Base-by-base conservation (phyloP, 208 protist genomes). In the Wallacemonas sp. region DNA sequence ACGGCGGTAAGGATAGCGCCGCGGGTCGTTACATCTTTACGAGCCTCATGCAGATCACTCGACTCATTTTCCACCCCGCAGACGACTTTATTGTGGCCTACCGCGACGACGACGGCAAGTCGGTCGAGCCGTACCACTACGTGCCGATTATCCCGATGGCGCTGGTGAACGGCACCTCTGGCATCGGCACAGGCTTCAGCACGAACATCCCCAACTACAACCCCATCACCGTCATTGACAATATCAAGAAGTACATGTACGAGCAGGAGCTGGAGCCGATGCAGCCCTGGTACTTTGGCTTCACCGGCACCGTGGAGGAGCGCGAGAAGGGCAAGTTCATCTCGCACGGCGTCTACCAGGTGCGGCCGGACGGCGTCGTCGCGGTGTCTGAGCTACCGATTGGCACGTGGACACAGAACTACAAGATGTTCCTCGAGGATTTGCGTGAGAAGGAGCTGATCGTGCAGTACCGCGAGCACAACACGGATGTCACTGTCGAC, bases 171-270 rank as follows among this genome's bases (percentile, higher is more conserved):
- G 99, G 99, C 37, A 82, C 91, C 3, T 83, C 97, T 10, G 99
- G 99, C 74, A 99, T 99, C 73, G 99, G 99, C 44, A 99, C 99
- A 9, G 99, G 99, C 52, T 99, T 99, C 93, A 88, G 84, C 55
- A 98, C 98, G 10, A 94, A 75, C 36, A 98, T 99, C 44, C 98
- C 99, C 30, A 98, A 92, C 73, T 99, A 98, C 79, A 98, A 99
- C 74, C 99, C 99, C n/a, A 36, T 87, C 30, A 97, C 99, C 32
- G 60, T 99, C 24, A 92, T 99, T 33, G 83, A 96, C 50, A 97
- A 96, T 55, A 38, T 99, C 3, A 64, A 83, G 59, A 68, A 78
- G 12, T 66, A 98, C 63, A 78, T 99, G 66, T 59, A 71, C 21
- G 89, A 89, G 4, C 89, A 97, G 73, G 76, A 92, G 19, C 48